Base-by-base conservation (phyloP, 805 yeast species). In the Teunomyces funiuensis region DNA sequence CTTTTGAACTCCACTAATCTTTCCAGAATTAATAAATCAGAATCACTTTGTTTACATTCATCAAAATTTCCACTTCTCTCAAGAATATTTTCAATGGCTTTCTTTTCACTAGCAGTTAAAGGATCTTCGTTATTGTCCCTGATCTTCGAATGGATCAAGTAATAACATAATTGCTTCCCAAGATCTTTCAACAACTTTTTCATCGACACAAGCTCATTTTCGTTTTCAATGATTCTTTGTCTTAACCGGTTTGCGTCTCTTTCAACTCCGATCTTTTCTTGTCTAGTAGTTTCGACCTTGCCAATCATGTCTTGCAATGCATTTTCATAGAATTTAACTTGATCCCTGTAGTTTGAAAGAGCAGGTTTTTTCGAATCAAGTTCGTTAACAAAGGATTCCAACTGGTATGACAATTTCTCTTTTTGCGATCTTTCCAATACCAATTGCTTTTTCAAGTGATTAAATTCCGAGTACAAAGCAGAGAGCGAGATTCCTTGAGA, bases 311-410 rank as follows among this genome's bases (percentile, higher is more conserved):
- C 88, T 49, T 52, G 81, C 74, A 38, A 71, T 54, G 56, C 83
- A 54, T 54, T 79, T 81, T 45, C 72, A 57, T 68, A 86, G 80
- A 52, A 85, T 53, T 38, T 72, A 59, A 48, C 69, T 57, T 51
- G 88, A 71, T 61, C 62, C 73, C 81, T 52, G 82, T 85, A 39
- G 81, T 83, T 63, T 69, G 72, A 77, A 36, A 91, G 74, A 2
- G 83, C 67, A 0, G 98, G 97, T 41, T 87, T 81, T 53, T 85
- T 82, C 22, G 77, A 72, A 53, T 88, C 95, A 46, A 90, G 68
- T 59, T 89, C 97, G 14, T 73, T 71, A 23, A 89, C 79, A 49
- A 91, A 81, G 1, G 73, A 69, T 51, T 85, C 83, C 43, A 90
- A 69, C 59, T 88, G 91, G 26, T 69, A 61, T 41, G 89, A 85